These are phyloP conservation scores for Penicillium herquei DNA, from an alignment of 495 filamentous ascomycete species.

Conservation along the genomic window DNA sequence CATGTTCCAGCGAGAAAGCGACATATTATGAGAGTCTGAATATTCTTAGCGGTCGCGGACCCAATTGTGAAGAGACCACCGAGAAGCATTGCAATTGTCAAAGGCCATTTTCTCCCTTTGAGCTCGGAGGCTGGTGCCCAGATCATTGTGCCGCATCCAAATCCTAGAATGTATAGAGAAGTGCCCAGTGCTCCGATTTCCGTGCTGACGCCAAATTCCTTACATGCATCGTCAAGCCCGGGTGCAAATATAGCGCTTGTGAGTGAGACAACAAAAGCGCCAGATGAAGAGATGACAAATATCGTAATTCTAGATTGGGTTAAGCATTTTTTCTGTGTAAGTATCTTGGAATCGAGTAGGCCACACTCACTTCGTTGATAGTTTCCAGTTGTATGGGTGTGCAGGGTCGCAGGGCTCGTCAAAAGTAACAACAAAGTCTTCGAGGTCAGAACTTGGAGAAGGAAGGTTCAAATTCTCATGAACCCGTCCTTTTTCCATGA, in stretches of 20 bases:
- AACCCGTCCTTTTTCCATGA: too few relatives aligned
- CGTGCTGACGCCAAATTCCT: slow-evolving; percentile 44
- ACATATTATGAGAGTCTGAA: slow-evolving; percentile 52
- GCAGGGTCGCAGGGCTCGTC: slow-evolving; percentile 48
- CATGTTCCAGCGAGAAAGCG: slow-evolving; percentile 53
- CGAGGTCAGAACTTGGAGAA: too few relatives aligned
- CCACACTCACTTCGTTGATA: slow-evolving; percentile 28
- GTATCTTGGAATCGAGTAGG: too few relatives aligned
- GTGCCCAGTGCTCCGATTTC: slow-evolving; percentile 54
- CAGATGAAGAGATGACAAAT: slow-evolving; percentile 47
- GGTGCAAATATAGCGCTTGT: slow-evolving; percentile 54
- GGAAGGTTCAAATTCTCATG: too few relatives aligned
- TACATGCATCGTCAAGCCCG: slow-evolving; percentile 39
- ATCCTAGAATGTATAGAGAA: slow-evolving; percentile 54
- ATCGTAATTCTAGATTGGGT: too few relatives aligned
- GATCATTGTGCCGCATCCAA: slow-evolving; percentile 51
- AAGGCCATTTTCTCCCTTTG: slow-evolving; percentile 58
- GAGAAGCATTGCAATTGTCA: slow-evolving; percentile 49
- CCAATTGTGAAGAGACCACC: slow-evolving; percentile 57
- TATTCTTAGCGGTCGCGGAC: slow-evolving; percentile 55
- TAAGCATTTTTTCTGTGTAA: slow-evolving; percentile 24
- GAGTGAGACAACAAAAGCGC: slow-evolving; percentile 54
- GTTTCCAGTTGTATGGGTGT: slow-evolving; percentile 54
- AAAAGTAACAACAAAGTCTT: slow-evolving; percentile 54
- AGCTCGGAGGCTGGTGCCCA: slow-evolving; percentile 76